phyloP scores from a whole-genome alignment of 2,329 filamentous ascomycete genomes.

The Drechslerella stenobrocha region DNA sequence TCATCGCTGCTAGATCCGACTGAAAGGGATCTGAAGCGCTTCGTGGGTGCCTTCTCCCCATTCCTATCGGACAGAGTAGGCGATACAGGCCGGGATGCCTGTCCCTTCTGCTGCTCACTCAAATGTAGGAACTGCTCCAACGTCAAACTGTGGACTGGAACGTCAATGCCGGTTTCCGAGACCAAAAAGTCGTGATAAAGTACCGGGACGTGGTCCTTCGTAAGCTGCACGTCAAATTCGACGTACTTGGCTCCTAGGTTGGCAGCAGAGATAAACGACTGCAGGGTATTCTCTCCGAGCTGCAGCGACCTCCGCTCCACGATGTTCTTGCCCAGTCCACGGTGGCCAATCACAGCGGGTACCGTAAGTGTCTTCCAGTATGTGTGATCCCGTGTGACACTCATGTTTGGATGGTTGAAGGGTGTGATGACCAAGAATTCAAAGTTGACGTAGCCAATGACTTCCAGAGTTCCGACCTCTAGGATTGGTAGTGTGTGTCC shows the following conservation, averaged over 20 bases:
- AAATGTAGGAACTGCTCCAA: slow-evolving; percentile 68
- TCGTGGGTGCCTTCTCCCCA: slow-evolving; percentile 10
- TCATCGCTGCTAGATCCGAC: slow-evolving; percentile 60
- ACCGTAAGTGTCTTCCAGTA: slow-evolving; percentile 91
- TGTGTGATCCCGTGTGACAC: slow-evolving; percentile 83
- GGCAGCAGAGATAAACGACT: slow-evolving; percentile 92
- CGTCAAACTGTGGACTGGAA: slow-evolving; percentile 91
- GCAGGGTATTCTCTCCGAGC: slow-evolving; percentile 92
- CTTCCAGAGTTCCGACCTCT: slow-evolving; percentile 70
- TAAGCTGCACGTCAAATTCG: slow-evolving; percentile 87
- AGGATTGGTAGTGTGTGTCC: slow-evolving; percentile 91
- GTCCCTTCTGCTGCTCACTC: slow-evolving; percentile 54
- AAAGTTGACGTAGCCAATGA: slow-evolving; percentile 94
- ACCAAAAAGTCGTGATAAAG: slow-evolving; percentile 99
- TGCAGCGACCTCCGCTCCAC: slow-evolving; percentile 82
- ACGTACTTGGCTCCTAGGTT: slow-evolving; percentile 81
- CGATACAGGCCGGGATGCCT: slow-evolving; percentile 55
- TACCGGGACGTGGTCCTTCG: slow-evolving; percentile 97
- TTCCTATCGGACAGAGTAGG: slow-evolving; percentile 57
- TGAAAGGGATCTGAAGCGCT: slow-evolving; percentile 63
- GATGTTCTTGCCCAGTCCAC: slow-evolving; percentile 86
- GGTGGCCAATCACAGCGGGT: slow-evolving; percentile 63
- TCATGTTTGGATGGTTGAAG: slow-evolving; percentile 91
- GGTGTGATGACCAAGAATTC: slow-evolving; percentile 95
- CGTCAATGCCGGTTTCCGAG: slow-evolving; percentile 95